A percentile compares a stretch with the other conserved stretches of the same genome.
Evolutionary conservation across 306 rosid species (phyloP).

Genomic region (Biancaea sappan): DNA sequence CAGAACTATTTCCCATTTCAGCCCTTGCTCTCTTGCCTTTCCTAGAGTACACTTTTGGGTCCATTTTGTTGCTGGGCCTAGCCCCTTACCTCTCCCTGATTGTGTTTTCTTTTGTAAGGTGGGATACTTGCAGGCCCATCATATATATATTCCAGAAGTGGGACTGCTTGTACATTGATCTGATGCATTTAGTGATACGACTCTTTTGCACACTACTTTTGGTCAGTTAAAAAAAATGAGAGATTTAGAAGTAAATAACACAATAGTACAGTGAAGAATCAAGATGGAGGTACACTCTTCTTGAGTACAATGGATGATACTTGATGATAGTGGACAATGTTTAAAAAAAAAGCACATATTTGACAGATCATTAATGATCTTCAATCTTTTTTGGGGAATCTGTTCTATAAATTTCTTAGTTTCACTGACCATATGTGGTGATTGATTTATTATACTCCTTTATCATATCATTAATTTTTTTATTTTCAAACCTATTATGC

Average conservation of each 20-base stretch:
- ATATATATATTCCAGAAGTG: background rate
- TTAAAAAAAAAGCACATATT: background rate
- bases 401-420: slow-evolving; percentile 12
- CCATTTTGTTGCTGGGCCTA: too few relatives aligned
- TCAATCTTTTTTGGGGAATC: slow-evolving; percentile 7
- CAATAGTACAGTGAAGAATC: slow-evolving; percentile 2
- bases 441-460: background rate
- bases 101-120: too few relatives aligned
- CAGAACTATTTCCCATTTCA: too few relatives aligned
- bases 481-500: slow-evolving; percentile 1
- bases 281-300: background rate
- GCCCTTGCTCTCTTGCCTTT: too few relatives aligned
- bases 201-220: background rate
- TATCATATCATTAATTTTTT: background rate
- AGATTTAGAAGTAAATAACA: background rate
- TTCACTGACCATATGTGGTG: slow-evolving; percentile 14
- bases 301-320: slow-evolving; percentile 17
- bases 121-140: too few relatives aligned
- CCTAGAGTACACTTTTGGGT: too few relatives aligned
- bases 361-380: slow-evolving; percentile 6
- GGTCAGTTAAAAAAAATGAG: background rate
- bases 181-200: slow-evolving; percentile 8
- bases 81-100: too few relatives aligned
- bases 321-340: background rate
- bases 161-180: background rate